Evolutionary conservation across 73 alveolate species (phyloP).

Genomic region (Uronychia binucleata): DNA sequence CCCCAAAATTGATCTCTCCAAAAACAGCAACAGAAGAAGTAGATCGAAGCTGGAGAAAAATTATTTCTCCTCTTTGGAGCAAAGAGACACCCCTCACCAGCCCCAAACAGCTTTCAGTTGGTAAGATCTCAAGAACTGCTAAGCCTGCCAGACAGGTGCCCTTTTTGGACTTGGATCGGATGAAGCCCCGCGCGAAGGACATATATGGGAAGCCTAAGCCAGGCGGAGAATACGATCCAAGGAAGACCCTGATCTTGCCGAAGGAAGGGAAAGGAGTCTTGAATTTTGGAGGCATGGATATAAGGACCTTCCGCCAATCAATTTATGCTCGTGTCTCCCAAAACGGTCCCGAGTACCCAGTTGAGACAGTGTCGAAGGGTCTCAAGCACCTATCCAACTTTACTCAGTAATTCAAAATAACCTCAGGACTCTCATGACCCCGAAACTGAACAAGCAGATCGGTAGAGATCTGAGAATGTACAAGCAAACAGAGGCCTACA

Average conservation of each 20-base stretch:
- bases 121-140: too few relatives aligned
- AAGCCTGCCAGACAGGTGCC: neutral
- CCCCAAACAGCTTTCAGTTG: too few relatives aligned
- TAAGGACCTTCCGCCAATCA: neutral
- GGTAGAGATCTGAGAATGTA: conserved; percentile 21
- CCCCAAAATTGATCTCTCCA: neutral
- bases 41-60: neutral
- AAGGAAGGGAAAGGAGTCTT: conserved; percentile 5
- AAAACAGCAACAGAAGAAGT: too few relatives aligned
- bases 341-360: neutral
- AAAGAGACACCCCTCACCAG: neutral
- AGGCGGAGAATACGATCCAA: neutral
- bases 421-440: neutral
- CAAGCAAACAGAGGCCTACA: neutral
- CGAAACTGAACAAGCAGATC: neutral
- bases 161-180: neutral
- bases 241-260: neutral
- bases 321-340: neutral
- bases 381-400: neutral
- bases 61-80: neutral
- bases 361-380: neutral
- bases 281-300: neutral
- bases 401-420: neutral
- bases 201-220: neutral
- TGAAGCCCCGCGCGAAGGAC: neutral